Base-by-base conservation (phyloP, 148 eudicot genomes). In the Diospyros kaki region DNA sequence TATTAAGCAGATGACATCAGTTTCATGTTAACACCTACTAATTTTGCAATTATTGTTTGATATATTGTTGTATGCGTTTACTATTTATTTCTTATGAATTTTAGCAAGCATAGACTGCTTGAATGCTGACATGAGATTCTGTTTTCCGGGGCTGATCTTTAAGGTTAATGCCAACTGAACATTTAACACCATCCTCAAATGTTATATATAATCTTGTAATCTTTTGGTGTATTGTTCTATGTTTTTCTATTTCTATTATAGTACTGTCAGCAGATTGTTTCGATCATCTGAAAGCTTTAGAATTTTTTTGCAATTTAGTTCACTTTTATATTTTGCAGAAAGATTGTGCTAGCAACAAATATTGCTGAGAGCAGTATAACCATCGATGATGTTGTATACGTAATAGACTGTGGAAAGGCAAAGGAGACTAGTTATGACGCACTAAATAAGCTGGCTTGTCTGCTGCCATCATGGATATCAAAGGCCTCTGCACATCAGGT, bases 401-500 rank as follows among this genome's bases (percentile, higher is more conserved):
- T 92, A 56, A 82, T 95, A 70, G 98, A 95, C 78, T 95, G 91
- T 81, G 98, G 98, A 68, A 95, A 95, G 88, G 94, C 98, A 72
- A 95, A 95, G 84, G 98, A 92, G 85, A 95, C 97, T 46, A 95
- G 94, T 79, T 95, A 95, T 82, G 98, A 95, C 87, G 97, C 98
- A 83, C 81, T 95, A 55, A 95, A 95, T 83, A 95, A 95, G 84
- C 89, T 95, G 62, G 98, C 97, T 75, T 95, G 98, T 79, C 85
- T 95, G 11, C 78, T 95, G 73, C 98, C 98, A 68, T 92, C 98
- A 73, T 95, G 98, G 98, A 92, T 95, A 58, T 95, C 98, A 55
- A 95, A 92, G 87, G 98, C 98, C 75, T 95, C 98, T 78, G 93
- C 98, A n/a, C 97, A 89, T 84, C 98, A 95, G 98, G 98, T 95